phyloP scores from a whole-genome alignment of 257 asterid species.

The Nemophila menziesii region DNA sequence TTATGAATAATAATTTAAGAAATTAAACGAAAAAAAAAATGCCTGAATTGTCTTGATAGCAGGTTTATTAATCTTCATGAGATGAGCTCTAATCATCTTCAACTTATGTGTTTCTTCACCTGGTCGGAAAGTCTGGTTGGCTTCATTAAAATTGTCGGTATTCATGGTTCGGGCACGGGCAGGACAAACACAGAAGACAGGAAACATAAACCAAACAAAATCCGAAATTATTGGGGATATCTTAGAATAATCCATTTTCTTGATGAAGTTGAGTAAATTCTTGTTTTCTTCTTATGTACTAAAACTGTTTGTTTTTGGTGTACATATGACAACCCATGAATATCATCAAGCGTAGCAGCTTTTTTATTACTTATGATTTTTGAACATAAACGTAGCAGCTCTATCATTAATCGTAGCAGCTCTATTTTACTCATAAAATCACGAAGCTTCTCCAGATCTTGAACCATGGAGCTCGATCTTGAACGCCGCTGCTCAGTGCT shows the following conservation, averaged over 20 bases:
- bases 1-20: not conserved
- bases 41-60: slow-evolving; percentile 68
- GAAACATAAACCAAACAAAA: slow-evolving; percentile 41
- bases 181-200: slow-evolving; percentile 35
- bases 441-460: too few species aligned
- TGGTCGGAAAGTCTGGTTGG: slow-evolving; percentile 42
- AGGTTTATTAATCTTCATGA: slow-evolving; percentile 64
- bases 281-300: slow-evolving; percentile 1
- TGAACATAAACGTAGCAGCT: too few species aligned
- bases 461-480: too few species aligned
- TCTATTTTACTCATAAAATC: too few species aligned
- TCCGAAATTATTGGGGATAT: slow-evolving; percentile 38
- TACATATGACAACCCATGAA: too few species aligned
- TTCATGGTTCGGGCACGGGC: slow-evolving; percentile 19
- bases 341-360: too few species aligned
- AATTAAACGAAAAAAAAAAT: not conserved
- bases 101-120: slow-evolving; percentile 31
- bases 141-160: slow-evolving; percentile 21
- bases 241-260: slow-evolving; percentile 33
- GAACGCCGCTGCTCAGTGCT: too few species aligned
- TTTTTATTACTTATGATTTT: too few species aligned
- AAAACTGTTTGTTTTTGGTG: slow-evolving; percentile 16
- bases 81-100: slow-evolving; percentile 38
- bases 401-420: too few species aligned
- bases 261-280: slow-evolving; percentile 15